Base-by-base conservation (phyloP, 306 rosid genomes). In the Ormosia semicastrata region DNA sequence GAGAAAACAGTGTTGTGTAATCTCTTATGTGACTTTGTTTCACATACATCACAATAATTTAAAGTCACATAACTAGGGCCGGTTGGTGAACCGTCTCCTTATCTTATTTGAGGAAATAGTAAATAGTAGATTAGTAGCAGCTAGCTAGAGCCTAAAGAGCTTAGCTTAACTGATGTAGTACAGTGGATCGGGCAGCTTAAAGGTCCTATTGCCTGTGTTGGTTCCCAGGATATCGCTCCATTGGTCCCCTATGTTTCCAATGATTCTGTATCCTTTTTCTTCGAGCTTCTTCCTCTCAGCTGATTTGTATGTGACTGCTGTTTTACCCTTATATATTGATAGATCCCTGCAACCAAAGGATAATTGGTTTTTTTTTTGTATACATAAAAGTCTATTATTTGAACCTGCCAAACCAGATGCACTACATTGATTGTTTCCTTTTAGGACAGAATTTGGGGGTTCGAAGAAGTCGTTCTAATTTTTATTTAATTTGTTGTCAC, bases 231-330 rank as follows among this genome's bases (percentile, higher is more conserved):
- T 46, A 50, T 92, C 95, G 30, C 90, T 92, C 93, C 95, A 90
- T 75, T 92, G 97, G 29, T 92, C 97, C 0, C 97, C 93, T 0
- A 75, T 82, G 82, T 89, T 92, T 14, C 95, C 97, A 58, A 89
- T 7, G 0, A 91, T 89, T 75, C 59, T 88, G 3, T 80, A 92
- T 11, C 92, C 95, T 56, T 62, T 62, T 29, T 66, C 2, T 13
- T 72, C 92, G 1, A 92, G 14, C 33, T 86, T 78, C 71, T 24
- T 74, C 11, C 95, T 91, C 72, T 88, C 80, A 0, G 58, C 13
- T 36, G 97, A 85, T 88, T 92, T 91, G 77, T 85, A 91, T 41
- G 12, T 46, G 3, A 71, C 47, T 18, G 93, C 75, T 29, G 90
- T 71, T 40, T 67, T 73, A 0, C 89, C 88, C 3, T 9, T 0